Evolutionary conservation across 306 rosid species (phyloP).

Genomic region (Cicer chorassanicum): DNA sequence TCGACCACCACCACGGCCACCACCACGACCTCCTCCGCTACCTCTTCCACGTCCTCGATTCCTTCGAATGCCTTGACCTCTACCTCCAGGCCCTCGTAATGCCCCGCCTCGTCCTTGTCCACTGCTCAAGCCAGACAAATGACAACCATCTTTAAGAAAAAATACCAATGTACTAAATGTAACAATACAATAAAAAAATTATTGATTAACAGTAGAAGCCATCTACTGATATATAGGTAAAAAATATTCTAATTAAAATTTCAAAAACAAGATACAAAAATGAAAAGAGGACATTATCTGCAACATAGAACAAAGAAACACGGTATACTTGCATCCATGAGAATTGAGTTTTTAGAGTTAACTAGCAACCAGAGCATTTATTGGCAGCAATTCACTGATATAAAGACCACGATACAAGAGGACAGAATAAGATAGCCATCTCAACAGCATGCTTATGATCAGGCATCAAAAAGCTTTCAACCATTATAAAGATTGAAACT

Average conservation of each 20-base stretch:
- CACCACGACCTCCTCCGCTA: constrained; percentile 50
- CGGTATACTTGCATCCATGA: constrained; percentile 8
- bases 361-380: constrained; percentile 27
- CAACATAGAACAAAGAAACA: constrained; percentile 18
- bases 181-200: constrained; percentile 9
- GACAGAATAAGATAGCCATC: neutral
- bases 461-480: constrained; percentile 4
- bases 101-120: constrained; percentile 72
- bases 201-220: neutral
- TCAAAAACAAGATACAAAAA: neutral
- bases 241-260: neutral
- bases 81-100: constrained; percentile 60
- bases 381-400: constrained; percentile 1
- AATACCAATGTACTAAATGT: neutral
- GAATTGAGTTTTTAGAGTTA: neutral
- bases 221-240: neutral
- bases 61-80: constrained; percentile 49
- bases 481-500: constrained; percentile 3
- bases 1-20: constrained; percentile 60
- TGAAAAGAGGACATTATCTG: neutral
- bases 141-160: constrained; percentile 32
- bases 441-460: neutral
- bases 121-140: constrained; percentile 53
- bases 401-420: neutral
- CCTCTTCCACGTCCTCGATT: constrained; percentile 73